These are phyloP conservation scores for Aspergillus viridinutans DNA, from an alignment of 2,329 filamentous ascomycete genomes.

Conservation along the genomic window DNA sequence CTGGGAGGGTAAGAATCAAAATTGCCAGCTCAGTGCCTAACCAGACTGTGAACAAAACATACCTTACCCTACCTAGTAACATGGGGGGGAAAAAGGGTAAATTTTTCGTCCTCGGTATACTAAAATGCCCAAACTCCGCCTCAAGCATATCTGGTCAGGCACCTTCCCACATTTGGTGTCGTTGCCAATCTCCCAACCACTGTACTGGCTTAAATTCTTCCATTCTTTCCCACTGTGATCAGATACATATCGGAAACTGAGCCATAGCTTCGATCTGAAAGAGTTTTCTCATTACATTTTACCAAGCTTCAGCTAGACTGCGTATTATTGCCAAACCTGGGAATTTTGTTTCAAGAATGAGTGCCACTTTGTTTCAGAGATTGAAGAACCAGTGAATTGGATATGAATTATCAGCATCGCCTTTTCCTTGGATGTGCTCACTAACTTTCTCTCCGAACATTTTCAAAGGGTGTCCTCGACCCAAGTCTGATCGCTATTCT, in stretches of 20 bases:
- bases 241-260: background rate
- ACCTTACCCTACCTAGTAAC: background rate
- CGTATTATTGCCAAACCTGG: background rate
- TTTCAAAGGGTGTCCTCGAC: background rate
- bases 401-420: background rate
- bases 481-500: background rate
- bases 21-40: constrained; percentile 3
- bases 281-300: background rate
- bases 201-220: background rate
- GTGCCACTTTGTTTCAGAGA: background rate
- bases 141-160: constrained; percentile 9
- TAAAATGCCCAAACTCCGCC: constrained; percentile 15
- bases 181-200: background rate
- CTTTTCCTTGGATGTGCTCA: background rate
- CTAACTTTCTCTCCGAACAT: background rate
- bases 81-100: background rate
- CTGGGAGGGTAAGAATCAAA: background rate
- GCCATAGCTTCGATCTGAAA: background rate
- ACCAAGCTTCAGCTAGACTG: background rate
- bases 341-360: background rate
- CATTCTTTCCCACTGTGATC: background rate
- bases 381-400: background rate
- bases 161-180: constrained; percentile 3
- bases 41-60: background rate
- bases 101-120: constrained; percentile 1